Evolutionary conservation across 1,284 basidiomycete genomes (phyloP), one percentile per base, ranked within the genome.

Genomic region (Austroboletus rostrupii): DNA sequence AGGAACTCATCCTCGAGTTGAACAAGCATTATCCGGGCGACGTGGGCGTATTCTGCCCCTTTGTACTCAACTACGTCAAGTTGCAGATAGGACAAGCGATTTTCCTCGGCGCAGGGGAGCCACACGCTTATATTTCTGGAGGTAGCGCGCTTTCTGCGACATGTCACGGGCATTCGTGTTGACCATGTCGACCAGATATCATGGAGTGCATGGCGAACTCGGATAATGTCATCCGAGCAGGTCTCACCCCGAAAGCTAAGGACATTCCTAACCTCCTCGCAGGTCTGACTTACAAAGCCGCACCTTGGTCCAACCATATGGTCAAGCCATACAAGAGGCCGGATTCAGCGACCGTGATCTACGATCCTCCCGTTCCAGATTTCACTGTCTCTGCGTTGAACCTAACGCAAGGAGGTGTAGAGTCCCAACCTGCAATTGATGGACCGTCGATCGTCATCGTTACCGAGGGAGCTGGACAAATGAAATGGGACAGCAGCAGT

Each of bases 161-260:
- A 38, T 16, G 12, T 14, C 28, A 4, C 21, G 37, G 19, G 17
- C 4, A 7, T 43, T 41, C 38, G n/a, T 28, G 5, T 48, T 64
- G 19, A 62, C 46, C 40, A n/a, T 14, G 21, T 3, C 31, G 9
- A 35, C 46, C 64, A 96, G 94, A 97, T 67, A 94, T 95, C 68
- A 90, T 97, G 67, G 94, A 97, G 66, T 95, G 92, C 73, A 97
- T 97, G 94, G 94, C 94, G 23, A 95, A 93, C 49, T 96, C 92
- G 1, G 96, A 99, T 74, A 99, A 99, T 69, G 97, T 99, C 66
- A 97, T 99, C 51, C 90, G 97, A 43, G 97, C 97, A 2, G 97
- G 97, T 17, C 83, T 99, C 38, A 99, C 97, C 0, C 96, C 97
- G 12, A 99, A 99, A 71, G 79, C 91, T 20, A 85, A 96, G 52